A percentile compares a stretch with the other conserved stretches of the same genome.
Conservation (phyloP, 768 basidiomycete species). For the Pleurotus pulmonarius region DNA sequence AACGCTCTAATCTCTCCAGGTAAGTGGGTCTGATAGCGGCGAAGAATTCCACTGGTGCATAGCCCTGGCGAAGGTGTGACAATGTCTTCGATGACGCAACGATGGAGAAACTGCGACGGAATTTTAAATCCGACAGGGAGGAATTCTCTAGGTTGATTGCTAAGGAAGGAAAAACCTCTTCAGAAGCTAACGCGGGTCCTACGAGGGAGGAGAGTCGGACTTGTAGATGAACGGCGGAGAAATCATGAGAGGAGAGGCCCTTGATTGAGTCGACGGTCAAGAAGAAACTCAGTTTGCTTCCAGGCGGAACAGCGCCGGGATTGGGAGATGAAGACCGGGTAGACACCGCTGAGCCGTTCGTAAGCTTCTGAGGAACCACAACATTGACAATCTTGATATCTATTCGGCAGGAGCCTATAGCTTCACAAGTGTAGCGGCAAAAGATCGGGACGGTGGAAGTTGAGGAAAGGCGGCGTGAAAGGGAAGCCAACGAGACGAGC, state of each 20-base stretch:
- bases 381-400: constrained; percentile 80
- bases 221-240: constrained; percentile 82
- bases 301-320: constrained; percentile 62
- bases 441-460: constrained; percentile 83
- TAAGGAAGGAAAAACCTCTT: constrained; percentile 80
- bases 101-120: constrained; percentile 80
- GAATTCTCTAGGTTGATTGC: constrained; percentile 70
- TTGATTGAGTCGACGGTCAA: constrained; percentile 84
- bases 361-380: constrained; percentile 54
- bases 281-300: constrained; percentile 82
- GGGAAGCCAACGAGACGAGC: constrained; percentile 73
- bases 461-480: constrained; percentile 73
- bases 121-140: constrained; percentile 75
- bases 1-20: constrained; percentile 83
- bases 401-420: constrained; percentile 91
- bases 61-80: constrained; percentile 66
- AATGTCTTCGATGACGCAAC: constrained; percentile 72
- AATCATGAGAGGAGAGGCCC: constrained; percentile 88
- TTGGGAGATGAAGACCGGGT: constrained; percentile 76
- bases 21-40: constrained; percentile 80
- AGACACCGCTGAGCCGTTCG: constrained; percentile 57
- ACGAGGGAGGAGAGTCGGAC: constrained; percentile 84
- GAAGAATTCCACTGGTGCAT: constrained; percentile 89
- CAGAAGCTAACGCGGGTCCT: constrained; percentile 61
- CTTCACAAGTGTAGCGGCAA: constrained; percentile 91